Conservation (phyloP, 768 basidiomycete species). For the Hygrophorus russula region DNA sequence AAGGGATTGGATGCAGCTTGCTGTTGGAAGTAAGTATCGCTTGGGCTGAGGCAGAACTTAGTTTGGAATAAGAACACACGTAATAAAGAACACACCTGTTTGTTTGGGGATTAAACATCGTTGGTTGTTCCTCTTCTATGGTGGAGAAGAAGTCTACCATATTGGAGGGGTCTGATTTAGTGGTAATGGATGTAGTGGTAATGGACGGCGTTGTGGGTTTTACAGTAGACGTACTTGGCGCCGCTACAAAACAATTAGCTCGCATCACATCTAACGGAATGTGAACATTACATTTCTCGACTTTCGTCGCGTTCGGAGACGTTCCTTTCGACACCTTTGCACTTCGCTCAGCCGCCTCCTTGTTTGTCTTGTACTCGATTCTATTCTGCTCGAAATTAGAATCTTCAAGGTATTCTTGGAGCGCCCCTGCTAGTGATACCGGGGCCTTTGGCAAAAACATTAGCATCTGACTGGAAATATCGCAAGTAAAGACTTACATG, state of each 20-base stretch:
- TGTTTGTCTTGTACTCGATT: constrained; percentile 81
- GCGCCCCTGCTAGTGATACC: constrained; percentile 82
- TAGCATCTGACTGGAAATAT: not conserved
- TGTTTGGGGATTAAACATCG: constrained; percentile 57
- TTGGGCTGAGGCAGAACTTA: constrained; percentile 25
- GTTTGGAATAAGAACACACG: not conserved
- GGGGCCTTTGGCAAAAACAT: constrained; percentile 57
- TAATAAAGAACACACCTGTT: constrained; percentile 31
- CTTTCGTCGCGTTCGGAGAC: constrained; percentile 13
- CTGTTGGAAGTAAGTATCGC: constrained; percentile 40
- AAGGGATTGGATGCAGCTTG: constrained; percentile 71
- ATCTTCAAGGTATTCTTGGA: constrained; percentile 94
- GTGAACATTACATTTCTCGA: constrained; percentile 19
- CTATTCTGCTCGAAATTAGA: constrained; percentile 95
- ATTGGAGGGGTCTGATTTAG: constrained; percentile 19
- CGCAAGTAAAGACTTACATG: constrained; percentile 41
- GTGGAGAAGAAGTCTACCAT: constrained; percentile 80
- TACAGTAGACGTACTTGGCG: constrained; percentile 1
- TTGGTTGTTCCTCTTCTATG: constrained; percentile 73
- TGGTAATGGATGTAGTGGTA: constrained; percentile 5
- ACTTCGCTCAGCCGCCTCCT: constrained; percentile 45
- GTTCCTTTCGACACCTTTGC: constrained; percentile 10
- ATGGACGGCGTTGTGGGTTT: constrained; percentile 11
- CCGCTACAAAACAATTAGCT: not conserved
- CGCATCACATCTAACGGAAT: not conserved